Conservation (phyloP, 2,329 filamentous ascomycete species). For the Beauveria sp. region DNA sequence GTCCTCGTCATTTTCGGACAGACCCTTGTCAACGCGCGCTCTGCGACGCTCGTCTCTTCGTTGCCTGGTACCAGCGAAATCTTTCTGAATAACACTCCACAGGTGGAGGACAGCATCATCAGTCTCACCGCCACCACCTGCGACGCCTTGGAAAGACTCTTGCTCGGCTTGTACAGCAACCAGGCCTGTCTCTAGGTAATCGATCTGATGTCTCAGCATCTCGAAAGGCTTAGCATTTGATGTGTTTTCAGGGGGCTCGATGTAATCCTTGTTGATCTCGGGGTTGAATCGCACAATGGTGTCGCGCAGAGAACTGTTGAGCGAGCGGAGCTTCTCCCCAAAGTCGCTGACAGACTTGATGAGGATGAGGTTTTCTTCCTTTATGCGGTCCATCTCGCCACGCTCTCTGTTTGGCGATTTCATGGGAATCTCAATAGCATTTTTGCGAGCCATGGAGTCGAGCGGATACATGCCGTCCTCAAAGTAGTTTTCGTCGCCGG, state of each 20-base stretch:
- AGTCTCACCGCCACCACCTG: constrained; percentile 40
- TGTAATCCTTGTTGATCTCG: constrained; percentile 39
- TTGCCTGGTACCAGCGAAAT: constrained; percentile 46
- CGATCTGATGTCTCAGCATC: constrained; percentile 50
- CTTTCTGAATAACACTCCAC: constrained; percentile 48
- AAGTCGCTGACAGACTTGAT: constrained; percentile 49
- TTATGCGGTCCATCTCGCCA: constrained; percentile 9
- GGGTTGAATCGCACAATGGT: constrained; percentile 60
- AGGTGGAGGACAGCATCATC: constrained; percentile 46
- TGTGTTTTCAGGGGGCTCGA: constrained; percentile 29
- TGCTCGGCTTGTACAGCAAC: constrained; percentile 52
- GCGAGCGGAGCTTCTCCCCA: constrained; percentile 56
- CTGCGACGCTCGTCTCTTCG: constrained; percentile 46
- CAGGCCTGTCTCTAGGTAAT: constrained; percentile 63
- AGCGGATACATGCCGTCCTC: constrained; percentile 71
- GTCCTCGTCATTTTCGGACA: constrained; percentile 51
- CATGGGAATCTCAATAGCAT: constrained; percentile 48
- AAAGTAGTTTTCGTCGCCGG: constrained; percentile 55
- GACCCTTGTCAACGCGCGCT: constrained; percentile 47
- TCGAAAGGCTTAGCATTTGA: constrained; percentile 34
- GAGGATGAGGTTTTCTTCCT: constrained; percentile 15
- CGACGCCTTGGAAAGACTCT: constrained; percentile 26
- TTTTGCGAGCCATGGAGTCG: constrained; percentile 38
- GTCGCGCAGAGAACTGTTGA: constrained; percentile 60
- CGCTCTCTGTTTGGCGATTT: constrained; percentile 47